A percentile compares a stretch with the other conserved stretches of the same genome.
Evolutionary conservation across 1,139 yeast genomes (phyloP).

Genomic region (Taphrina populina): DNA sequence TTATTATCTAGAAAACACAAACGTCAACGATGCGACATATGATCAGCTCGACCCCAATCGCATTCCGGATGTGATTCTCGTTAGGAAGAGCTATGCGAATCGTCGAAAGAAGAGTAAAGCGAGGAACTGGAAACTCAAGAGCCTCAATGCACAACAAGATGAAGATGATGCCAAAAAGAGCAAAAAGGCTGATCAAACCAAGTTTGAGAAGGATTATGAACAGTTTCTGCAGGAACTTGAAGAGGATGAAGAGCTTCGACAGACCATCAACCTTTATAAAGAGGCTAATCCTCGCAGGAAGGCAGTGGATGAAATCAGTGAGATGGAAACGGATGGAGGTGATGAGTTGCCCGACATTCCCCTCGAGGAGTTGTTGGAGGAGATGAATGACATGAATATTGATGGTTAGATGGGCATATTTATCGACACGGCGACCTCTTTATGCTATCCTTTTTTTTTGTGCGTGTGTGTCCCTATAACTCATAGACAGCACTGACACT

Average conservation of each 20-base stretch:
- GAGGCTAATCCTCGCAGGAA: conserved; percentile 45
- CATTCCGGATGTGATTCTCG: conserved; percentile 82
- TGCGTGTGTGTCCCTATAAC: no score
- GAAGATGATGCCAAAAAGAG: conserved; percentile 70
- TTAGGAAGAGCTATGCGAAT: conserved; percentile 75
- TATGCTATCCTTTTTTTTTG: no score
- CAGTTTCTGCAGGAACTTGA: conserved; percentile 93
- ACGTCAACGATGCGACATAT: conserved; percentile 82
- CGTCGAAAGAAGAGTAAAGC: conserved; percentile 73
- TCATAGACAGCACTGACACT: conserved; percentile 57
- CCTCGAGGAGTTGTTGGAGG: conserved; percentile 54
- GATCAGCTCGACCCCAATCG: conserved; percentile 63
- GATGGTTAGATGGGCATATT: conserved; percentile 45
- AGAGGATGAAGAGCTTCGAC: conserved; percentile 94
- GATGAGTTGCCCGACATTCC: conserved; percentile 52
- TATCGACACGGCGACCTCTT: no score
- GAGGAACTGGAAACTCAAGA: conserved; percentile 92
- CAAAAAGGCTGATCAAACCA: conserved; percentile 80
- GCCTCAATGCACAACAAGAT: conserved; percentile 91
- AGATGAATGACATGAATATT: conserved; percentile 85
- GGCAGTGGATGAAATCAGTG: conserved; percentile 49
- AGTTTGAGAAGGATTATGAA: conserved; percentile 94
- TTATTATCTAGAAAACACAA: conserved; percentile 76
- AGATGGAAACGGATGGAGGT: conserved; percentile 38
- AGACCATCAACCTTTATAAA: conserved; percentile 80